Evolutionary conservation across 306 rosid genomes (phyloP).

Genomic region (Citrullus mucosospermus): DNA sequence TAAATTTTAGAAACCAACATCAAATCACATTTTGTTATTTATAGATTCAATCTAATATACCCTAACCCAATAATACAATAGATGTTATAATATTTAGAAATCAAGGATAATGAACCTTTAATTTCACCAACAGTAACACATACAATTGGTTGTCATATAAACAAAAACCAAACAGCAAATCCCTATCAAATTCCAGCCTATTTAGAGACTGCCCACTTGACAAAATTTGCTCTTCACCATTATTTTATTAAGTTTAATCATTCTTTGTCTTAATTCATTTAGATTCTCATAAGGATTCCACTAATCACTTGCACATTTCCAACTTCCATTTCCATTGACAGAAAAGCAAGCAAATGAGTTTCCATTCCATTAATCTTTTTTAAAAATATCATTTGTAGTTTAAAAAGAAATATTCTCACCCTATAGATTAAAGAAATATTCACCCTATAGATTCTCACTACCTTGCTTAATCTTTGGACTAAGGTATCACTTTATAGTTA

Average conservation of each 20-base stretch:
- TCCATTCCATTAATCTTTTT: not conserved
- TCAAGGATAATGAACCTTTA: not conserved
- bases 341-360: constrained; percentile 1
- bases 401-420: not conserved
- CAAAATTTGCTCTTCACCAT: not conserved
- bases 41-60: not conserved
- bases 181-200: constrained; percentile 1
- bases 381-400: not conserved
- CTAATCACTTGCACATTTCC: not conserved
- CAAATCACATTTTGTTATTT: too few relatives aligned
- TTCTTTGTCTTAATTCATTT: constrained; percentile 1
- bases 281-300: not conserved
- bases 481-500: not conserved
- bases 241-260: not conserved
- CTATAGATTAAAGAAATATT: not conserved
- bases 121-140: not conserved
- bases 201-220: not conserved
- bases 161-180: not conserved
- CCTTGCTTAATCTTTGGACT: not conserved
- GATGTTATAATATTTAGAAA: not conserved
- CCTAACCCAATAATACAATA: not conserved
- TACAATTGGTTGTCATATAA: not conserved
- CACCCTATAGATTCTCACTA: not conserved
- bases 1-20: too few relatives aligned
- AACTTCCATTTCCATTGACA: not conserved